Base-by-base conservation (phyloP, 225 moss, liverwort and hornwort genomes). In the Antitrichia curtipendula region DNA sequence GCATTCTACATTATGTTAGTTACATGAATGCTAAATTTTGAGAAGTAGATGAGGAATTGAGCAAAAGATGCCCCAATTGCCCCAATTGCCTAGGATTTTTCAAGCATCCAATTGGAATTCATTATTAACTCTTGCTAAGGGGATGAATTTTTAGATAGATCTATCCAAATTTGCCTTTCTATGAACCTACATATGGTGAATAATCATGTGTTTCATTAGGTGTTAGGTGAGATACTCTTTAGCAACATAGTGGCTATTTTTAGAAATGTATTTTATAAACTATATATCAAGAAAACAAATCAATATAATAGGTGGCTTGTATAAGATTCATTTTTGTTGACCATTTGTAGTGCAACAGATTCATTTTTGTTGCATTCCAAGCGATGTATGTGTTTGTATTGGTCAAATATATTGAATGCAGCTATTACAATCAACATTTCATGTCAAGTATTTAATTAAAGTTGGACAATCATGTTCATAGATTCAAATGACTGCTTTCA, bases 51-150 rank as follows among this genome's bases (percentile, higher is more conserved):
- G 6, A 72, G 1, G 74, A 49, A 32, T 74, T 31, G 18, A 11
- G 4, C 2, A 49, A 38, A 38, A 68, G 38, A 23, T 2, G 0
- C 0, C 2, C 7, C 12, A 38, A n/a, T n/a, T 38, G 6, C 3
- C 1, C 9, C 4, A 8, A 45, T 6, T 45, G 50, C 50, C 4
- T 50, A 13, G 50, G 14, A 4, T 14, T 50, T 50, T 50, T 50
- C 12, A 50, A 13, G 50, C 50, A 50, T 50, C 12, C 50, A 50
- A 50, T 38, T 38, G 4, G 4, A 68, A 13, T 38, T 68, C 7
- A 38, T 38, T 68, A 4, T 32, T 13, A 24, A 69, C 0, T 24
- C 40, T 4, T 13, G 4, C 23, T 13, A 23, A 69, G 2, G 40
- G 24, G 13, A 1, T 69, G 8, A 69, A 41, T 69, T 40, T 24